These are phyloP conservation scores for Pythium aristosporum DNA, from an alignment of 352 stramenopile genomes.

Conservation along the genomic window DNA sequence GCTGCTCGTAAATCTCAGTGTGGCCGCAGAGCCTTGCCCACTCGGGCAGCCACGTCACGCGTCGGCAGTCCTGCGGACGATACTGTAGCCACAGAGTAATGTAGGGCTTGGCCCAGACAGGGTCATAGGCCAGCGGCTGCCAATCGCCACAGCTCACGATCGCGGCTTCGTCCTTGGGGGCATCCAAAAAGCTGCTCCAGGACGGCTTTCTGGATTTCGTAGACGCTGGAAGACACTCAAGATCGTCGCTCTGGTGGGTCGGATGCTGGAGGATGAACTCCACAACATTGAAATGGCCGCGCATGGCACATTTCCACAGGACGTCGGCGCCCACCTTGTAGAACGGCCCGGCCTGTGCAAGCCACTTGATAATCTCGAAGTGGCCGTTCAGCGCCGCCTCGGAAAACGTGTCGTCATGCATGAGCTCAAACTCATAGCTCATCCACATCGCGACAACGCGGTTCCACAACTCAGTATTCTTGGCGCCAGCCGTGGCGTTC, in stretches of 20 bases:
- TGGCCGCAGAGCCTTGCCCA: constrained; percentile 7
- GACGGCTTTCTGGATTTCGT: not conserved
- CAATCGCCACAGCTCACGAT: not conserved
- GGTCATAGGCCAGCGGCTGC: constrained; percentile 13
- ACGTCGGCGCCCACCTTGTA: constrained; percentile 4
- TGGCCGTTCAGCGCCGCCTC: constrained; percentile 9
- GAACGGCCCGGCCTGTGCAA: constrained; percentile 10
- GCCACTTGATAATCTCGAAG: constrained; percentile 6
- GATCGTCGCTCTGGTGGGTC: not conserved
- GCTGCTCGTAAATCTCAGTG: not conserved
- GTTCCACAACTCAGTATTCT: constrained; percentile 17
- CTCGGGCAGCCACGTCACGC: constrained; percentile 5
- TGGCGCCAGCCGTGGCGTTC: constrained; percentile 2
- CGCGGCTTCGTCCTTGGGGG: not conserved
- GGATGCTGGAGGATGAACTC: constrained; percentile 1
- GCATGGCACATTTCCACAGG: constrained; percentile 13
- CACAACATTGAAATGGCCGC: constrained; percentile 15
- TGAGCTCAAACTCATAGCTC: constrained; percentile 18
- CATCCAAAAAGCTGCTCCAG: constrained; percentile 12
- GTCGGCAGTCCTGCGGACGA: constrained; percentile 4
- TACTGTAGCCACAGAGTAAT: constrained; percentile 10
- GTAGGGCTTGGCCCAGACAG: constrained; percentile 6
- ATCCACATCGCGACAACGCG: constrained; percentile 11
- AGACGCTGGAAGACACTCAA: constrained; percentile 11
- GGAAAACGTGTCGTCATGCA: constrained; percentile 16